phyloP scores from a whole-genome alignment of 768 basidiomycete genomes.

The Tricholoma sp. region DNA sequence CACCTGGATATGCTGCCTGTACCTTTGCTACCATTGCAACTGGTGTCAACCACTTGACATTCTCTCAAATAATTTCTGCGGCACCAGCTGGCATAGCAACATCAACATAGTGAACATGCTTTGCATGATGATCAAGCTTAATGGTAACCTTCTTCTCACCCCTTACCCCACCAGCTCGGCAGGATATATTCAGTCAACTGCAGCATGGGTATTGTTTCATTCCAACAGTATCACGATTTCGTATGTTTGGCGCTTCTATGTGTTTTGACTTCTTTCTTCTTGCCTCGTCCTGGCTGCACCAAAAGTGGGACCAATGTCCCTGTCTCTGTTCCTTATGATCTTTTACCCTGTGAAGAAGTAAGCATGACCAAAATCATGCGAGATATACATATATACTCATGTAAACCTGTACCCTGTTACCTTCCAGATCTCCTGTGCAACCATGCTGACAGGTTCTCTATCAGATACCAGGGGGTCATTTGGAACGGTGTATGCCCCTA shows the following conservation, averaged over 20 bases:
- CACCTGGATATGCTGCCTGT: constrained; percentile 24
- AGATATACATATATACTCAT: constrained; percentile 11
- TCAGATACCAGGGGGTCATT: neutral
- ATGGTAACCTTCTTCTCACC: neutral
- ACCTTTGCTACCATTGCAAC: constrained; percentile 26
- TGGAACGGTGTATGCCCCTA: neutral
- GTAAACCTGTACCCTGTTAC: constrained; percentile 18
- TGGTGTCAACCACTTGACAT: constrained; percentile 3
- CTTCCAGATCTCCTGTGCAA: constrained; percentile 14
- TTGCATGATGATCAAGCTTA: constrained; percentile 11
- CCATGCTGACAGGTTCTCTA: constrained; percentile 12
- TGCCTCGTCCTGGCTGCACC: constrained; percentile 20
- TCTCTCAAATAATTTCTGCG: neutral
- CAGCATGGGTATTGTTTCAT: constrained; percentile 20
- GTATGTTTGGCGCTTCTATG: constrained; percentile 12
- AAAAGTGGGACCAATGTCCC: constrained; percentile 17
- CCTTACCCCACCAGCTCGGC: neutral
- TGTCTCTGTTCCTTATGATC: constrained; percentile 14
- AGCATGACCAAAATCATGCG: neutral
- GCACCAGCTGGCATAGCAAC: constrained; percentile 15
- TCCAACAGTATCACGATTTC: constrained; percentile 19
- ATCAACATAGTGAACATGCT: constrained; percentile 19
- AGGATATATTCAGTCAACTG: constrained; percentile 16
- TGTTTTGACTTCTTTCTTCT: neutral
- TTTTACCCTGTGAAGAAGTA: constrained; percentile 12